Evolutionary conservation across 2,329 filamentous ascomycete genomes (phyloP), one percentile per base, ranked within the genome.

Genomic region (Rhynchosporium secalis): DNA sequence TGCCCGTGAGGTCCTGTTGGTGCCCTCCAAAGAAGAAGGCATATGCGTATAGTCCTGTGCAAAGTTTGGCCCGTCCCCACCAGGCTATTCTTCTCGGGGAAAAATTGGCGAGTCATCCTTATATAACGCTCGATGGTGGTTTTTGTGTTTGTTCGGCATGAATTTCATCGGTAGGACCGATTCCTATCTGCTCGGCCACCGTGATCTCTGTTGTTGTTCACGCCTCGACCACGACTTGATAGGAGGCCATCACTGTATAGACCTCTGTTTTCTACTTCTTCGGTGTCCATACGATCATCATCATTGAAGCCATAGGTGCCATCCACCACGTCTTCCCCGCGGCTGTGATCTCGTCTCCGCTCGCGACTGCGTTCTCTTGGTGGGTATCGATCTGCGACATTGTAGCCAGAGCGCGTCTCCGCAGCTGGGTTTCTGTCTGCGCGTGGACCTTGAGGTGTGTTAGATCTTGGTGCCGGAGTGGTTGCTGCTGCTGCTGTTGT

Each of bases 211-310:
- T 52, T 69, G 43, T 65, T 55, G 20, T 65, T 63, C 38, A 60
- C 56, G 47, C 66, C 69, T 38, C 69, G 67, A 26, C 66, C 68
- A 47, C 67, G 67, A 36, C 60, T 68, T 31, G 65, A 65, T 10
- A 75, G 64, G 45, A 75, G 57, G 41, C 56, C 67, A 51, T 75
- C 73, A 49, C 73, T 75, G 54, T 75, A 75, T 4, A 75, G 66
- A 3, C 59, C 57, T 31, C 60, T 62, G n/a, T 63, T 62, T 13
- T 71, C 62, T 13, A 54, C 56, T 36, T 73, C 69, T 59, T 75
- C 70, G 0, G 68, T 72, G 3, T 74, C 73, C 72, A 75, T 74
- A 5, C 68, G 66, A 59, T 74, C 72, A 3, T 74, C 72, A 3
- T 45, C 70, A 28, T 45, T 55, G 59, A 75, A 75, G 12, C 73